These are phyloP conservation scores for Cladosporium sp. DNA, from an alignment of 2,329 filamentous ascomycete genomes.

Conservation along the genomic window DNA sequence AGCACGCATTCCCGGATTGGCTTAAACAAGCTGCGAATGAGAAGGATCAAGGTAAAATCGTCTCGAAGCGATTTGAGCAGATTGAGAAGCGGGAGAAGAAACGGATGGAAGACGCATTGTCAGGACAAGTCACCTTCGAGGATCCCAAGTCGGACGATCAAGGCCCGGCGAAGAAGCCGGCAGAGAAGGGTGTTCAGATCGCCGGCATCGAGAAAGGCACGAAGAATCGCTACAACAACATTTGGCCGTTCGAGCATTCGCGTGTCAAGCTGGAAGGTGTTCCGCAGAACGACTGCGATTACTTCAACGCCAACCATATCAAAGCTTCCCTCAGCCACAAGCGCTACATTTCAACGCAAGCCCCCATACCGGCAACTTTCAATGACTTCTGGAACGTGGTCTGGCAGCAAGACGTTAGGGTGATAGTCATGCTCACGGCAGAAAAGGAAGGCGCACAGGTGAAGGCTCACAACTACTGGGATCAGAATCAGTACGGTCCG, in stretches of 20 bases:
- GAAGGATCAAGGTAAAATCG: slow-evolving; percentile 67
- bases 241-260: slow-evolving; percentile 91
- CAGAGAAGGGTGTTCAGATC: slow-evolving; percentile 55
- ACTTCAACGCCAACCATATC: slow-evolving; percentile 89
- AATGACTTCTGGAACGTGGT: slow-evolving; percentile 96
- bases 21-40: slow-evolving; percentile 61
- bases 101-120: slow-evolving; percentile 81
- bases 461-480: slow-evolving; percentile 95
- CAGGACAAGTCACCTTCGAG: slow-evolving; percentile 53
- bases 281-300: slow-evolving; percentile 69
- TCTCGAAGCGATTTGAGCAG: slow-evolving; percentile 74
- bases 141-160: slow-evolving; percentile 33
- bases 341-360: slow-evolving; percentile 91
- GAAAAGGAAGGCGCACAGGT: slow-evolving; percentile 88
- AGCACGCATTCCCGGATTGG: slow-evolving; percentile 64
- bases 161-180: background rate
- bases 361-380: slow-evolving; percentile 85
- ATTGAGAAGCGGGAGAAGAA: slow-evolving; percentile 82
- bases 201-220: slow-evolving; percentile 89
- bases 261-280: slow-evolving; percentile 72
- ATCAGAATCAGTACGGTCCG: slow-evolving; percentile 67
- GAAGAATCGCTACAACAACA: slow-evolving; percentile 98
- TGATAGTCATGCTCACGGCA: slow-evolving; percentile 94
- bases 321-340: slow-evolving; percentile 77
- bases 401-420: slow-evolving; percentile 92